Base-by-base conservation (phyloP, 2,329 filamentous ascomycete genomes). In the Ramularia collo-cygni region DNA sequence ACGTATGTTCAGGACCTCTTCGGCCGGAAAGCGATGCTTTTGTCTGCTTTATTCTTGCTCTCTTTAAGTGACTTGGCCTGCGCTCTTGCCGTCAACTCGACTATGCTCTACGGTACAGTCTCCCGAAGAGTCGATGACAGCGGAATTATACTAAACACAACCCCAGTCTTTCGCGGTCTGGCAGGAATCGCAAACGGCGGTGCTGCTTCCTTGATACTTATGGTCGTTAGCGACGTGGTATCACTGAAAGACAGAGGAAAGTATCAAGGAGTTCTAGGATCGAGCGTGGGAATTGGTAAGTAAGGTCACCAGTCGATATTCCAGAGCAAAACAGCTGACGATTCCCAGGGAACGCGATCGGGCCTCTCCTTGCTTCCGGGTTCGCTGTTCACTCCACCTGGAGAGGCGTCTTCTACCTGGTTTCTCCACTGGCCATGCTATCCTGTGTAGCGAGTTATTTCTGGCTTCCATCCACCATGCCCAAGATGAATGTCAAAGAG, bases 121-220 rank as follows among this genome's bases (percentile, higher is more conserved):
- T 24, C 21, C 21, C 6, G 21, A 24, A 6, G 21, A 10, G 21
- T 10, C 21, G 6, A 6, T 6, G 21, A 10, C 21, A 10, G 10
- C 10, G 21, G 10, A 24, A 10, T 10, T 10, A 6, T 24, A 10
- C 21, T 24, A 10, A 24, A 24, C 10, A 24, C 10, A 6, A 10
- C 6, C 10, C 6, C 21, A 24, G 65, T 74, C 14, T 81, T 79
- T 53, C 68, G 79, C 26, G 78, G 67, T 3, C 51, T 79, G 14
- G 71, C 77, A 8, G 78, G 79, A 38, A 64, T 82, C n/a, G 77
- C 75, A 8, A 73, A 72, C 30, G 79, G 78, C 2, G 79, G 79
- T 8, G 71, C 82, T 34, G 71, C 67, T 18, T 75, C 72, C 15
- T 57, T 80, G 32, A 64, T 70, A 4, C 78, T 78, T 71, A 79